Percentiles rank a stretch among this genome's conserved stretches.
Conservation (phyloP, 1,284 basidiomycete genomes). For the Caloboletus firmus region DNA sequence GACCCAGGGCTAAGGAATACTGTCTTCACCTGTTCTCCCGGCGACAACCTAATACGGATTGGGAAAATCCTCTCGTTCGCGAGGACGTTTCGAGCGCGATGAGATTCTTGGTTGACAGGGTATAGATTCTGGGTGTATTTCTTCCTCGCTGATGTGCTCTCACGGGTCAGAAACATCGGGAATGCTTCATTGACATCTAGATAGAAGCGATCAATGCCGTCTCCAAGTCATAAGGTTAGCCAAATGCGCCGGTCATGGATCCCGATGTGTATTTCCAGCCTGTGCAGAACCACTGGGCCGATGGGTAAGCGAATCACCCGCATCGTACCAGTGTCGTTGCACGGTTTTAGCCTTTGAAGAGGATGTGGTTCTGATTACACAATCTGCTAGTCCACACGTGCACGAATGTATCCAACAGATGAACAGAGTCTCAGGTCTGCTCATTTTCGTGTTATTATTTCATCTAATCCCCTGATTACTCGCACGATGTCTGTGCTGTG, state of each 20-base stretch:
- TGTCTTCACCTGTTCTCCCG: constrained; percentile 72
- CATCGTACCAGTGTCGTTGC: constrained; percentile 10
- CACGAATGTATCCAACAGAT: constrained; percentile 73
- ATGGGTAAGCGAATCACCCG: constrained; percentile 47
- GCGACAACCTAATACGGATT: constrained; percentile 80
- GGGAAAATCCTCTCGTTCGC: constrained; percentile 67
- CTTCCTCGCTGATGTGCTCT: background rate
- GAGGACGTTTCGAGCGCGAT: constrained; percentile 66
- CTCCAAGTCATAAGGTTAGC: constrained; percentile 61
- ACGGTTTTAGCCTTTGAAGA: constrained; percentile 9
- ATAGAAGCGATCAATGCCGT: constrained; percentile 73
- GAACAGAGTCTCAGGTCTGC: constrained; percentile 56
- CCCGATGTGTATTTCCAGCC: constrained; percentile 56
- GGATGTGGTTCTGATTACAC: constrained; percentile 14
- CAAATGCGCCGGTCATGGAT: constrained; percentile 60
- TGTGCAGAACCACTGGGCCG: constrained; percentile 60
- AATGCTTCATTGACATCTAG: constrained; percentile 31
- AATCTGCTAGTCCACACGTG: constrained; percentile 49
- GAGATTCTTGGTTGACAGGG: constrained; percentile 73
- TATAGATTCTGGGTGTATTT: constrained; percentile 64
- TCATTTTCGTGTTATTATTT: constrained; percentile 43
- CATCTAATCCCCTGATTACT: constrained; percentile 19
- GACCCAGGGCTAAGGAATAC: constrained; percentile 67
- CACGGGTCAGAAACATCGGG: constrained; percentile 5
- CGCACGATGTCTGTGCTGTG: constrained; percentile 2